These are phyloP conservation scores for Podospora appendiculata DNA, from an alignment of 495 filamentous ascomycete genomes.

Conservation along the genomic window DNA sequence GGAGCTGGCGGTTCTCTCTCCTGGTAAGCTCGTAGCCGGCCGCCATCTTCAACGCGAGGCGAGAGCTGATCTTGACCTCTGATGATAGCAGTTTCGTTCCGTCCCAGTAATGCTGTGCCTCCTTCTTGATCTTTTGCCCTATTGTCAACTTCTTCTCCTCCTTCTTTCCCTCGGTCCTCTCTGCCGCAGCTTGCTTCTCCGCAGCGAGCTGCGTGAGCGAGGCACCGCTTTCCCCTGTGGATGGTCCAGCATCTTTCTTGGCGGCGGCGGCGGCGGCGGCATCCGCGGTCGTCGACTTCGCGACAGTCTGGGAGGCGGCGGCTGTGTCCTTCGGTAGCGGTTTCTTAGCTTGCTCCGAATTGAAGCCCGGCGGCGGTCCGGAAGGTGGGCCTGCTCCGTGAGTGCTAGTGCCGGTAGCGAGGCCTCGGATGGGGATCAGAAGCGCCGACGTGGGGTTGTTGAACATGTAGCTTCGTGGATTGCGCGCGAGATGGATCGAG, in stretches of 20 bases:
- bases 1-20: slow-evolving; percentile 85
- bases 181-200: slow-evolving; percentile 22
- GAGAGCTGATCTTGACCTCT: slow-evolving; percentile 86
- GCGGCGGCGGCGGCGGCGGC: slow-evolving; percentile 15
- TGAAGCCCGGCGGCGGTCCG: slow-evolving; percentile 89
- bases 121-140: slow-evolving; percentile 87
- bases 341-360: slow-evolving; percentile 83
- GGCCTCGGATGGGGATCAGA: slow-evolving; percentile 54
- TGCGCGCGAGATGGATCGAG: slow-evolving; percentile 48
- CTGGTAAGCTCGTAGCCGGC: slow-evolving; percentile 94
- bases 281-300: slow-evolving; percentile 23
- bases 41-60: slow-evolving; percentile 92
- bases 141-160: slow-evolving; percentile 75
- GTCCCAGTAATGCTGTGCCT: slow-evolving; percentile 94
- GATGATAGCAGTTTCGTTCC: slow-evolving; percentile 94
- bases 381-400: slow-evolving; percentile 37
- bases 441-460: slow-evolving; percentile 58
- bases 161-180: slow-evolving; percentile 47
- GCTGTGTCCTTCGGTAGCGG: slow-evolving; percentile 51
- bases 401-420: slow-evolving; percentile 59
- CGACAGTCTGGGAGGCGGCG: slow-evolving; percentile 28
- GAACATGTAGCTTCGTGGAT: slow-evolving; percentile 49
- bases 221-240: slow-evolving; percentile 22
- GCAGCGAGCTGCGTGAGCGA: slow-evolving; percentile 24
- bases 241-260: slow-evolving; percentile 10